Percentiles rank a stretch among this genome's conserved stretches.
These are phyloP conservation scores for Aspergillus clavatus DNA, from an alignment of 2,329 filamentous ascomycete genomes.

Conservation along the genomic window DNA sequence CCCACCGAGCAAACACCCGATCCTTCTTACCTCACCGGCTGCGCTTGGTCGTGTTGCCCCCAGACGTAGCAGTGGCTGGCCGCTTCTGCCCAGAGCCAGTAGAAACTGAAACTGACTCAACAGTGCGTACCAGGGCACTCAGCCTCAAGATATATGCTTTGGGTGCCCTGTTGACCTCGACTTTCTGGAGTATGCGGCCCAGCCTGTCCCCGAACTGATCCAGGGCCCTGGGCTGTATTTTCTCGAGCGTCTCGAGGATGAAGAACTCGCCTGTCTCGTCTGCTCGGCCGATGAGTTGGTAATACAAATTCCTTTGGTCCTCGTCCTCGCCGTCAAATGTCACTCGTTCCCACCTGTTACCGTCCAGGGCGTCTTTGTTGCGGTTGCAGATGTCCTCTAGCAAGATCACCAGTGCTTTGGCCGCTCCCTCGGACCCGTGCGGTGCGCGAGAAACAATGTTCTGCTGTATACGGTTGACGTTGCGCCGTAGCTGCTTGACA, in stretches of 20 bases:
- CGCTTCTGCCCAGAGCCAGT: slow-evolving; percentile 30
- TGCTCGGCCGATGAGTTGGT: slow-evolving; percentile 36
- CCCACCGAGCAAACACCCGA: too few species aligned
- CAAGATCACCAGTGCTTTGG: slow-evolving; percentile 34
- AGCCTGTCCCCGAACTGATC: slow-evolving; percentile 28
- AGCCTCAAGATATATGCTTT: slow-evolving; percentile 33
- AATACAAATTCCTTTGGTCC: slow-evolving; percentile 41
- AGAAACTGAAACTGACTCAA: slow-evolving; percentile 19
- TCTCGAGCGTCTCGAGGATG: slow-evolving; percentile 37
- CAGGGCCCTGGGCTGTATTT: slow-evolving; percentile 28
- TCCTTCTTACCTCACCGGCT: slow-evolving; percentile 31
- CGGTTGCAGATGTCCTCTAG: slow-evolving; percentile 35
- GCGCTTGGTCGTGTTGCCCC: slow-evolving; percentile 28
- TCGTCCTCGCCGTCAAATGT: slow-evolving; percentile 35
- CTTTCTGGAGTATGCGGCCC: slow-evolving; percentile 33
- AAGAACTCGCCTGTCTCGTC: slow-evolving; percentile 31
- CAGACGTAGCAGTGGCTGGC: slow-evolving; percentile 21
- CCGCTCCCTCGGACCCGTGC: slow-evolving; percentile 35
- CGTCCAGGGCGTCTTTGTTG: slow-evolving; percentile 38
- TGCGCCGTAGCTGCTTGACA: slow-evolving; percentile 27
- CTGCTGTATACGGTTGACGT: slow-evolving; percentile 27
- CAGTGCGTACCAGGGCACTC: slow-evolving; percentile 26
- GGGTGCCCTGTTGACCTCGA: slow-evolving; percentile 42
- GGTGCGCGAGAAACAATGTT: slow-evolving; percentile 33
- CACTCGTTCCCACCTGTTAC: slow-evolving; percentile 31